Conservation (phyloP, 768 basidiomycete species). For the Suillus americanus region DNA sequence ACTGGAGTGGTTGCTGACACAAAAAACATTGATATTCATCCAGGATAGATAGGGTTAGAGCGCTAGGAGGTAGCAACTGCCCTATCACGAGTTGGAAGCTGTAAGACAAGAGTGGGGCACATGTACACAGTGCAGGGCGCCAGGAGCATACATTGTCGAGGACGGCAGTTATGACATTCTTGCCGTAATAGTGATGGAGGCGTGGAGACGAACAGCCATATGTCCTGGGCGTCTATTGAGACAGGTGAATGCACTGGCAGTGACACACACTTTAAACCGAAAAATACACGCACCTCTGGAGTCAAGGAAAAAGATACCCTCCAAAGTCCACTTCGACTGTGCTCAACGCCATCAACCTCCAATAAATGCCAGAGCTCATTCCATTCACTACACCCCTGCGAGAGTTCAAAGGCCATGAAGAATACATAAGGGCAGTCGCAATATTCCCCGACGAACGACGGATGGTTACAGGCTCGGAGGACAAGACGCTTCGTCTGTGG, state of each 20-base stretch:
- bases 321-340: not conserved
- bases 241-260: too few relatives aligned
- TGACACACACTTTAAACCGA: not conserved
- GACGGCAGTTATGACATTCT: too few relatives aligned
- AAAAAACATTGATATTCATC: too few relatives aligned
- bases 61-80: too few relatives aligned
- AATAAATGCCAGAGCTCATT: not conserved
- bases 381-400: not conserved
- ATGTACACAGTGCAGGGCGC: too few relatives aligned
- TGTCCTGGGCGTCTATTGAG: not conserved
- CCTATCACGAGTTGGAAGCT: too few relatives aligned
- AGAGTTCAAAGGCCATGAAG: not conserved
- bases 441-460: not conserved
- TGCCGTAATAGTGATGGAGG: too few relatives aligned
- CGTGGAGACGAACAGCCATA: not conserved
- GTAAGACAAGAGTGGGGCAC: too few relatives aligned
- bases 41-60: too few relatives aligned
- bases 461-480: not conserved
- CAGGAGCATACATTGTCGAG: too few relatives aligned
- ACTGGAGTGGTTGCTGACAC: too few relatives aligned
- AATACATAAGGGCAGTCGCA: accelerated
- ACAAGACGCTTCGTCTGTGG: not conserved
- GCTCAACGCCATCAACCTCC: not conserved
- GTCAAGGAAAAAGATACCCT: not conserved
- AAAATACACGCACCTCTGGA: not conserved